phyloP scores from a whole-genome alignment of 371 early-diverging fungal species.

The Sporodiniella umbellata region DNA sequence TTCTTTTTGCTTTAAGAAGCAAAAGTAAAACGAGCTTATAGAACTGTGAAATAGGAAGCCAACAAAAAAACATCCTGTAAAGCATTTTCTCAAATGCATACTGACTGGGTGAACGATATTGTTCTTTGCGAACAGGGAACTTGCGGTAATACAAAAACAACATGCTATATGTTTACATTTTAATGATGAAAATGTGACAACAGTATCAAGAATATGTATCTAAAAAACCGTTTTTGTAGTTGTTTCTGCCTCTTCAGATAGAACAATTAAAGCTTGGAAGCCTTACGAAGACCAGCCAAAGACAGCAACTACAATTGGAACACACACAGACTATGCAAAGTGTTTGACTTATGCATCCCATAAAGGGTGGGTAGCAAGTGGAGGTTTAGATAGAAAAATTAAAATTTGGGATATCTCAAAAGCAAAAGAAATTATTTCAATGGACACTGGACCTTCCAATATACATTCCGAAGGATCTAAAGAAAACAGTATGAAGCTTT shows the following conservation, averaged over 20 bases:
- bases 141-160: constrained; percentile 20
- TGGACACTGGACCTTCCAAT: constrained; percentile 18
- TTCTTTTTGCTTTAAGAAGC: not conserved
- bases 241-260: constrained; percentile 89
- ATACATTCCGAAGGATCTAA: constrained; percentile 9
- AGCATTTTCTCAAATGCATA: constrained; percentile 79
- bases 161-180: not conserved
- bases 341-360: constrained; percentile 68
- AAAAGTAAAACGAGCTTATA: not conserved
- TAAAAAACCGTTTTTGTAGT: constrained; percentile 48
- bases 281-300: constrained; percentile 46
- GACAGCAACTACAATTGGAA: constrained; percentile 66
- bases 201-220: not conserved
- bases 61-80: constrained; percentile 47
- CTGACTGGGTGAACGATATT: constrained; percentile 96
- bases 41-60: not conserved
- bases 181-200: not conserved
- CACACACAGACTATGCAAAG: constrained; percentile 86
- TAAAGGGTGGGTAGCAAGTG: constrained; percentile 84
- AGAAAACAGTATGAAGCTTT: constrained; percentile 7
- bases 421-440: constrained; percentile 23
- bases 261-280: constrained; percentile 85
- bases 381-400: constrained; percentile 89
- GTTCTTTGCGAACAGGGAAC: constrained; percentile 55
- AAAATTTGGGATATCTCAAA: constrained; percentile 83